Evolutionary conservation across 228 moss, liverwort and hornwort species (phyloP), one percentile per base, ranked within the genome.

Genomic region (Sphagnum fallax): DNA sequence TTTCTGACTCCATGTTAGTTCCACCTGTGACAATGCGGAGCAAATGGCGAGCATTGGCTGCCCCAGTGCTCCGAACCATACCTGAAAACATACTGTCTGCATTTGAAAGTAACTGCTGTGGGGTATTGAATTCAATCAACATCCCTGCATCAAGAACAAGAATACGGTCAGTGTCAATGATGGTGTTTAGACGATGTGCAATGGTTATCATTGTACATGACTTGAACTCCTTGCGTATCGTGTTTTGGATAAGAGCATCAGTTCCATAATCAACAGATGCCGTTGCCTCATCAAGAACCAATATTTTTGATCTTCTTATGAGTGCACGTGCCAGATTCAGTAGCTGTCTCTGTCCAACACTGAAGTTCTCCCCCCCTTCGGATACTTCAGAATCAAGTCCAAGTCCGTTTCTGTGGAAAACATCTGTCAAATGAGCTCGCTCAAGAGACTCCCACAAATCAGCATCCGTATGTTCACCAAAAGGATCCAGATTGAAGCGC

Each of bases 291-390:
- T 97, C 93, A 32, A 97, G 87, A 16, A 97, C 91, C 60, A 97
- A 72, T 71, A 97, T 97, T 73, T 97, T 97, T 0, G 93, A 93
- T 61, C 90, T 81, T 64, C 93, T 89, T 67, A 97, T 86, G 6
- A 97, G 85, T 12, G 97, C 97, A 65, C 93, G 88, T 13, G 97
- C 81, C 63, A 97, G 83, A 82, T 91, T 93, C 53, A 97, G 82
- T 0, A 97, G 81, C 65, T 93, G 93, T 73, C 93, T 80, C 61
- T 97, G 97, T 69, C 97, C 97, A 48, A 97, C 97, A 68, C 93
- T 91, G 76, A 93, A 93, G 72, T 97, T 97, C 68, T 97, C 97
- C 49, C 97, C 97, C n/a, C 93, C 93, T 73, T 97, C 97, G 18
- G 82, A 71, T 6, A 96, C 93, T 80, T 91, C 87, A 69, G 90